phyloP scores from a whole-genome alignment of 371 early-diverging fungal species.

The Actinomortierella ambigua region DNA sequence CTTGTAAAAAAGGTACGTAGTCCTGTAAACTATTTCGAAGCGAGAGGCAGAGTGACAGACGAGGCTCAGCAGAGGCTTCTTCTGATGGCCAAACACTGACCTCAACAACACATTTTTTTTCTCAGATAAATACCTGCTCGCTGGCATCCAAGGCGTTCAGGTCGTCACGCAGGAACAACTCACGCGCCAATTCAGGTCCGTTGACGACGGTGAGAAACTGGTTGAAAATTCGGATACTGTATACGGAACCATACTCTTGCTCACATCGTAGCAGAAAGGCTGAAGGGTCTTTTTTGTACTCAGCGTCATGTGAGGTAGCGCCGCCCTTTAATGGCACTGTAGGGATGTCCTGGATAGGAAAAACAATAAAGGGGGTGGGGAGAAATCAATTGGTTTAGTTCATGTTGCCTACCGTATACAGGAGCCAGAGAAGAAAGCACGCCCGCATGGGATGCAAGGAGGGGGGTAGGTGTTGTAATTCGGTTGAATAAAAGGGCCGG shows the following conservation, averaged over 20 bases:
- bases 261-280: conserved; percentile 15
- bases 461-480: no score
- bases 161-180: conserved; percentile 23
- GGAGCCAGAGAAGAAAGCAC: no score
- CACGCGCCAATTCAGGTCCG: conserved; percentile 16
- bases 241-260: conserved; percentile 19
- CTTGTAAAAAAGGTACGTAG: conserved; percentile 7
- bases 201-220: conserved; percentile 19
- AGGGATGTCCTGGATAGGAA: conserved; percentile 38
- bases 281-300: conserved; percentile 11
- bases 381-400: no score
- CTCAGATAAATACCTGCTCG: no score
- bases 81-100: no score
- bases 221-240: conserved; percentile 4
- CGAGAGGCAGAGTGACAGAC: no score
- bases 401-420: no score
- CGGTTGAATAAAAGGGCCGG: no score
- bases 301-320: conserved; percentile 25
- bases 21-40: conserved; percentile 13
- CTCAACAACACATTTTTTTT: no score
- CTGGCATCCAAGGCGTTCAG: conserved; percentile 11
- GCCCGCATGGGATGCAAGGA: no score
- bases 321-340: conserved; percentile 15
- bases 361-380: no score
- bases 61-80: no score